Base-by-base conservation (phyloP, 345 rosid species). In the Corchorus capsularis region DNA sequence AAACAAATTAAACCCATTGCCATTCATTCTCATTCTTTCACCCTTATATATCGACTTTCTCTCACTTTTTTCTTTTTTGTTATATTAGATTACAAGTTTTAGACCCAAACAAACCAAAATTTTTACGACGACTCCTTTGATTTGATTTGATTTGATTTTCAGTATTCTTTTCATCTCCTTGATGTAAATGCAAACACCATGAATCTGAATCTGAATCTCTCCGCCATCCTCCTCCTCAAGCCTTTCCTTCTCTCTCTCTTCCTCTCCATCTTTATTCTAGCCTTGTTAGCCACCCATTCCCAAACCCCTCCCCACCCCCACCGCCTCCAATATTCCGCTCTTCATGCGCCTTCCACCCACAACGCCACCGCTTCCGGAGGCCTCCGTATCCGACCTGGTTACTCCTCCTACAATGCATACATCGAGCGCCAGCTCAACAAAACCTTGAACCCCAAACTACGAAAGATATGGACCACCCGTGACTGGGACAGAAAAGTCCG, bases 371-470 rank as follows among this genome's bases (percentile, higher is more conserved):
- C 66, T 65, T 41, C 52, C 37, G 54, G 72, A 2, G 91, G 75
- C 72, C 81, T 95, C 52, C 84, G 74, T 67, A 96, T 96, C 88
- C 91, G 98, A 39, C 86, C 86, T 12, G 91, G 93, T 0, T 95
- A 87, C 91, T 0, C 84, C 74, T 83, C 99, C 69, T 95, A 95
- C 92, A 92, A 89, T 2, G 70, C 93, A n/a, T 93, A 93, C 96
- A 85, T 93, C 59, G 85, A 95, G 19, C 97, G 87, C 69, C 99
- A 95, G 82, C 97, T 95, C 76, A 93, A 91, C 87, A 93, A 95
- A 79, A 95, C 98, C 78, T 90, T 85, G 0, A 92, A 95, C 82
- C 97, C 98, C 0, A 93, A 89, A 78, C 93, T 95, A 27, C 81
- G 97, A 5, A 57, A 85, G 45, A 83, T 88, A 16, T 93, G 99